phyloP scores from a whole-genome alignment of 2,329 filamentous ascomycete species.

The Gliomastix tumulicola region DNA sequence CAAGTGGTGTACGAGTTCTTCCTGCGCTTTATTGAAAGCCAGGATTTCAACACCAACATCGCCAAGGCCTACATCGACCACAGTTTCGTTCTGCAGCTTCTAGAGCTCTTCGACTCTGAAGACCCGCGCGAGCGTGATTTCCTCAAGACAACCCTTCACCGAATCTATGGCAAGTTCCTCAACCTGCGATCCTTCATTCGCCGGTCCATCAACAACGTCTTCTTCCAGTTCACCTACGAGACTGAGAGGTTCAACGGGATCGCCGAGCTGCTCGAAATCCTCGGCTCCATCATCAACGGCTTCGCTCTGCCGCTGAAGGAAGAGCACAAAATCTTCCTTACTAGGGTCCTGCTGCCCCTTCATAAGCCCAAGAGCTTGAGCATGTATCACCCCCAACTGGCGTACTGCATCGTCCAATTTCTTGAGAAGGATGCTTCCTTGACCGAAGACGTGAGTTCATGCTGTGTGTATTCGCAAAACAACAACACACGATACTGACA shows the following conservation, averaged over 20 bases:
- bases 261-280: conserved; percentile 89
- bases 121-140: conserved; percentile 96
- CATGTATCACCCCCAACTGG: conserved; percentile 99
- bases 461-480: too few species aligned
- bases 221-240: conserved; percentile 99
- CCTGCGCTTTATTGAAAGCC: conserved; percentile 95
- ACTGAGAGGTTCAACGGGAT: conserved; percentile 98
- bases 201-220: conserved; percentile 98
- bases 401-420: conserved; percentile 98
- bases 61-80: conserved; percentile 99
- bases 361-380: conserved; percentile 98
- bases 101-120: conserved; percentile 98
- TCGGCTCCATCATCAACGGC: conserved; percentile 98
- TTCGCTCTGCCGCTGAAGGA: conserved; percentile 96
- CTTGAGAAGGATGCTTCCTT: conserved; percentile 94
- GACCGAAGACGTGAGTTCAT: conserved; percentile 84
- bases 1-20: conserved; percentile 99
- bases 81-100: conserved; percentile 88
- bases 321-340: conserved; percentile 97
- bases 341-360: conserved; percentile 81
- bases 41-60: conserved; percentile 99
- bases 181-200: conserved; percentile 96
- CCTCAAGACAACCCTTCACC: conserved; percentile 92
- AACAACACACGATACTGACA: conserved; percentile 11
- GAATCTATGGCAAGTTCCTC: conserved; percentile 98